Evolutionary conservation across 2,329 filamentous ascomycete species (phyloP).

Genomic region (Sporothrix pallida): DNA sequence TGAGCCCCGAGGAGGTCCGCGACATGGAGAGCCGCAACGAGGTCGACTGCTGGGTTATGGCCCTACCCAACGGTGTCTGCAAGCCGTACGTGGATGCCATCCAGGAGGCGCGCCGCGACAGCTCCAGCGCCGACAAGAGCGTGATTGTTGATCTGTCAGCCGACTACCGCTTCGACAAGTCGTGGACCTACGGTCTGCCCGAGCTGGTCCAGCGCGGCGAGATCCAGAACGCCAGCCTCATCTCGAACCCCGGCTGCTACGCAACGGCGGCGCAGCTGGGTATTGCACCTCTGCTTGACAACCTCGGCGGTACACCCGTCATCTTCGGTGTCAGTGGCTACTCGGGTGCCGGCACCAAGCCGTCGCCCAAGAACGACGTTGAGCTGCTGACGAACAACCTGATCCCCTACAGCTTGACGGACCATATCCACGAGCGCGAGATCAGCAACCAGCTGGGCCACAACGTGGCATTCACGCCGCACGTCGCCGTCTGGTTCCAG

Average conservation of each 20-base stretch:
- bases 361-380: slow-evolving; percentile 90
- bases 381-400: slow-evolving; percentile 83
- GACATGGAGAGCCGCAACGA: slow-evolving; percentile 82
- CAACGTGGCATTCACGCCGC: slow-evolving; percentile 83
- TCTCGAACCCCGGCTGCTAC: slow-evolving; percentile 94
- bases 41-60: slow-evolving; percentile 97
- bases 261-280: slow-evolving; percentile 91
- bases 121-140: slow-evolving; percentile 58
- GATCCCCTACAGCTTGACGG: slow-evolving; percentile 88
- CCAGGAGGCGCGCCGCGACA: slow-evolving; percentile 65
- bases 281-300: slow-evolving; percentile 78
- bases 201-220: slow-evolving; percentile 79
- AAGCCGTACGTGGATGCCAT: slow-evolving; percentile 92
- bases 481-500: slow-evolving; percentile 96
- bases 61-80: slow-evolving; percentile 92
- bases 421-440: slow-evolving; percentile 94
- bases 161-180: slow-evolving; percentile 86
- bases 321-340: slow-evolving; percentile 94
- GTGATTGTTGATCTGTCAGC: slow-evolving; percentile 94
- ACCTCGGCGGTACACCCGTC: slow-evolving; percentile 78
- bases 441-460: slow-evolving; percentile 77
- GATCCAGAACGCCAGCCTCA: slow-evolving; percentile 79
- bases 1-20: slow-evolving; percentile 83
- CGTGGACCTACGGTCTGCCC: slow-evolving; percentile 89
- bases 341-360: slow-evolving; percentile 93